Conservation (phyloP, 129 eudicot genomes). For the Scalesia atractyloides region DNA sequence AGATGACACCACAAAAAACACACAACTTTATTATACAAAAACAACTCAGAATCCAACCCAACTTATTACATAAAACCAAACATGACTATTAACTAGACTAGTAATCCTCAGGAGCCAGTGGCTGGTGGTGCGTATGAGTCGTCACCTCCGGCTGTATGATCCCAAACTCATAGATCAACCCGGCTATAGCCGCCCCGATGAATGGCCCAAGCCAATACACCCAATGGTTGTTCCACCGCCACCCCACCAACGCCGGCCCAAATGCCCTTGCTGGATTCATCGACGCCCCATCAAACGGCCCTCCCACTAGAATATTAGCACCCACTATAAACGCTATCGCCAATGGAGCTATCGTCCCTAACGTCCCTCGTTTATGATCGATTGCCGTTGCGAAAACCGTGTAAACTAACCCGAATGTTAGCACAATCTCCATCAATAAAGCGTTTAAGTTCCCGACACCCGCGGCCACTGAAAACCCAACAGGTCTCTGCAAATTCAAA, state of each 20-base stretch:
- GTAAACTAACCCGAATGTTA: conserved; percentile 68
- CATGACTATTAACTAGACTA: conserved; percentile 21
- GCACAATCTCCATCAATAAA: conserved; percentile 58
- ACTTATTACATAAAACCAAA: neutral
- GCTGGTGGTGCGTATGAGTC: conserved; percentile 66
- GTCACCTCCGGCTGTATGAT: conserved; percentile 54
- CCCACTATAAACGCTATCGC: conserved; percentile 81
- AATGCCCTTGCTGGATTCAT: conserved; percentile 95
- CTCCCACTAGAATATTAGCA: conserved; percentile 79
- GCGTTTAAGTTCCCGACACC: conserved; percentile 65
- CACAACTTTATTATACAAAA: neutral
- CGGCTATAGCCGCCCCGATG: conserved; percentile 66
- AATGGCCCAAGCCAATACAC: conserved; percentile 93
- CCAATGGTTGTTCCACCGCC: conserved; percentile 90
- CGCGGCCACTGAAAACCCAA: conserved; percentile 50
- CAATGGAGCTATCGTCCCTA: conserved; percentile 77
- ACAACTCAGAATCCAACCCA: too few species aligned
- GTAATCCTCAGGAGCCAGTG: conserved; percentile 92
- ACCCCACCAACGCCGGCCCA: conserved; percentile 87
- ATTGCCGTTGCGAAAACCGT: conserved; percentile 64
- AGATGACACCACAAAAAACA: too few species aligned
- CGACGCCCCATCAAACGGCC: conserved; percentile 80
- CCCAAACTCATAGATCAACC: conserved; percentile 69
- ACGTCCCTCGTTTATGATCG: conserved; percentile 68
- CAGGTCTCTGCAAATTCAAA: conserved; percentile 50